Percentiles rank a stretch among this genome's conserved stretches.
Conservation (phyloP, 805 yeast species). For the Metschnikowia baotianmanensis region DNA sequence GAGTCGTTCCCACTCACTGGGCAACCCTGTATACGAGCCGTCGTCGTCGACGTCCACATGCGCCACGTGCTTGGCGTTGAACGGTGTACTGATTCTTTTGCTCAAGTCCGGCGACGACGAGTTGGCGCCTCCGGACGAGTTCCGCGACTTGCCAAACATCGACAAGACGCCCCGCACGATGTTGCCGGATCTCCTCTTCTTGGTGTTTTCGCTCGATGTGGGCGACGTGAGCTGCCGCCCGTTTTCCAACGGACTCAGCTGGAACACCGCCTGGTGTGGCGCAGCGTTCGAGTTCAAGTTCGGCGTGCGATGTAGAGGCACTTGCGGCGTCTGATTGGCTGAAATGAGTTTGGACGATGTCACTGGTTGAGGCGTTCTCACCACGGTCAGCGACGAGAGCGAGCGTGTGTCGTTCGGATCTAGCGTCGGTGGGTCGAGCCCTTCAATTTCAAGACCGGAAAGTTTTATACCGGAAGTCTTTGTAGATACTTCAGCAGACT, state of each 20-base stretch:
- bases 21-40: conserved; percentile 89
- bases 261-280: conserved; percentile 17
- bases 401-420: conserved; percentile 7
- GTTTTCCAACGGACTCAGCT: conserved; percentile 22
- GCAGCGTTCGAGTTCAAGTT: conserved; percentile 30
- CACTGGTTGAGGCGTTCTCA: conserved; percentile 23
- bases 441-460: conserved; percentile 4
- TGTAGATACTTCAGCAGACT: too few species aligned
- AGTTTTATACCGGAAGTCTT: not conserved
- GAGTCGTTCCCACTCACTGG: conserved; percentile 87
- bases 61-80: conserved; percentile 83
- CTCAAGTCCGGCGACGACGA: conserved; percentile 22
- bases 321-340: conserved; percentile 7
- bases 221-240: conserved; percentile 1
- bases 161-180: conserved; percentile 59
- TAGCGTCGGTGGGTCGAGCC: not conserved
- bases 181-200: conserved; percentile 43
- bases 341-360: not conserved
- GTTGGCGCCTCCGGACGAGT: not conserved
- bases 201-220: conserved; percentile 9
- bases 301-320: conserved; percentile 4
- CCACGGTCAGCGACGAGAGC: conserved; percentile 24
- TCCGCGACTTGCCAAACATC: conserved; percentile 40
- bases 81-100: conserved; percentile 83
- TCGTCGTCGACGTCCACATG: conserved; percentile 90